These are phyloP conservation scores for Penicillium frequentans DNA, from an alignment of 2,329 filamentous ascomycete genomes.

Conservation along the genomic window DNA sequence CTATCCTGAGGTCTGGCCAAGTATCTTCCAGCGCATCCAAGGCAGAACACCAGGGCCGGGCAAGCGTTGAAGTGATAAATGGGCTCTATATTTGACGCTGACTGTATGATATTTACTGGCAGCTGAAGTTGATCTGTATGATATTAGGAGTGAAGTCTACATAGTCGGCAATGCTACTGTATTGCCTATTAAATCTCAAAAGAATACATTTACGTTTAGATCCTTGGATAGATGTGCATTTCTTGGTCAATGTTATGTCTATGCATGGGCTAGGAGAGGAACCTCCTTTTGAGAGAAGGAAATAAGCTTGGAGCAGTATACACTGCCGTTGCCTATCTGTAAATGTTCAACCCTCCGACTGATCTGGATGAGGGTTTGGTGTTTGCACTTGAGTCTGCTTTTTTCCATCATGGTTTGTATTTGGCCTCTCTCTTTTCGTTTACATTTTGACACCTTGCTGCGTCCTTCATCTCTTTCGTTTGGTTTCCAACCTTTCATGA, in stretches of 20 bases:
- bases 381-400: too few species aligned
- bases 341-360: too few species aligned
- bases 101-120: not conserved
- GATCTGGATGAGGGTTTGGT: too few species aligned
- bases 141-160: not conserved
- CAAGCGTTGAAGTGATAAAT: not conserved
- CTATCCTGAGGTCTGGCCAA: conserved; percentile 46
- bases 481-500: too few species aligned
- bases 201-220: not conserved
- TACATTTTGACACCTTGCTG: too few species aligned
- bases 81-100: not conserved
- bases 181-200: not conserved
- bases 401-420: too few species aligned
- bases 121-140: not conserved
- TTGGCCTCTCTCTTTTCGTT: too few species aligned
- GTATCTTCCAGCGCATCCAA: conserved; percentile 43
- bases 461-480: too few species aligned
- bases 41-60: not conserved
- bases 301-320: too few species aligned
- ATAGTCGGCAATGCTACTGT: not conserved
- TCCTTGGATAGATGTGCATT: not conserved
- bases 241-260: not conserved
- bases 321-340: too few species aligned
- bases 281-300: too few species aligned
- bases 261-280: too few species aligned